Conservation (phyloP, 2,329 filamentous ascomycete genomes). For the Talaromyces sp. region DNA sequence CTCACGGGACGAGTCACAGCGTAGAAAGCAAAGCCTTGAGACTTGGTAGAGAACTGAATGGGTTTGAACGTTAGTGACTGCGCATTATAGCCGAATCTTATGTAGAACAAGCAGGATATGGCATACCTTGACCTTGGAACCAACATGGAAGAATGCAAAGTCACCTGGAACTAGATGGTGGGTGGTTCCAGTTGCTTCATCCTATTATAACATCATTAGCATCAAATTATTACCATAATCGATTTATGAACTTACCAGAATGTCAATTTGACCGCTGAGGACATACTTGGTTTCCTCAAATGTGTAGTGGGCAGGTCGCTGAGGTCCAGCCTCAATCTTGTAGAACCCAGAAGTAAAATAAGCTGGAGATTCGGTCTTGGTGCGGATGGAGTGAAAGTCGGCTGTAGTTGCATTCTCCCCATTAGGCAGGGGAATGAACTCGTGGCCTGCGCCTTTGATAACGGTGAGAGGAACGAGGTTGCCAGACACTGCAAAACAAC, state of each 20-base stretch:
- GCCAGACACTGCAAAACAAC: conserved; percentile 6
- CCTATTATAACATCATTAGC: neutral
- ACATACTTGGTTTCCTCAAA: conserved; percentile 20
- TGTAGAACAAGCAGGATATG: neutral
- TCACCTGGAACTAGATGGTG: conserved; percentile 18
- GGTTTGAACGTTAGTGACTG: conserved; percentile 2
- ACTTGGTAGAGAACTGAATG: conserved; percentile 18
- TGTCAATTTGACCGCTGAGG: conserved; percentile 15
- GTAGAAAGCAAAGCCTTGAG: conserved; percentile 16
- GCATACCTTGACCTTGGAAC: conserved; percentile 16
- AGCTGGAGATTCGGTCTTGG: conserved; percentile 10
- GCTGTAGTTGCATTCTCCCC: conserved; percentile 14
- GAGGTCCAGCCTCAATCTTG: conserved; percentile 12
- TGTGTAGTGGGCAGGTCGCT: conserved; percentile 9
- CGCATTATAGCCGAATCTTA: neutral
- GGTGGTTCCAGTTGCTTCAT: conserved; percentile 17
- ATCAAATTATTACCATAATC: neutral
- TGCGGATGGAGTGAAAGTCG: conserved; percentile 16
- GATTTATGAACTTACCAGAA: conserved; percentile 4
- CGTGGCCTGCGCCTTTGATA: conserved; percentile 17
- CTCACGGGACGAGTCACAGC: conserved; percentile 15
- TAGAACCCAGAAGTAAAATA: conserved; percentile 18
- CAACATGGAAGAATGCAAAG: conserved; percentile 19
- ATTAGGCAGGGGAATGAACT: conserved; percentile 12
- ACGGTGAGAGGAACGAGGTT: conserved; percentile 15